Conservation (phyloP, 2,329 filamentous ascomycete species). For the Allantophomopsis lycopodina region DNA sequence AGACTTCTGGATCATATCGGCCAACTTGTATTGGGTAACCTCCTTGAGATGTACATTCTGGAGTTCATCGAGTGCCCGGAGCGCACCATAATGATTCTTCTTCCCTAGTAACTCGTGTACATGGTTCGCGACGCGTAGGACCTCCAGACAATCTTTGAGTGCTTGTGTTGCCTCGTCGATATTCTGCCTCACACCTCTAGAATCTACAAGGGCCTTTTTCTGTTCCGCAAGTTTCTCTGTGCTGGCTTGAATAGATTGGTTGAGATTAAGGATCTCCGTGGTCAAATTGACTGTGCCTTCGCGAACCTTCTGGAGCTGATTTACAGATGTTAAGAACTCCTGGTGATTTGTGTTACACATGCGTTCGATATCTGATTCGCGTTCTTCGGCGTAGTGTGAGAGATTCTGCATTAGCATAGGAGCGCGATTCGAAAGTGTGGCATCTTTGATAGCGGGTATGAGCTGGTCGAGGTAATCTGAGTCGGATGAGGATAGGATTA, state of each 20-base stretch:
- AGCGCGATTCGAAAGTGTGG: slow-evolving; percentile 60
- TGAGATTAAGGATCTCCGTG: slow-evolving; percentile 80
- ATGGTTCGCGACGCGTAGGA: slow-evolving; percentile 83
- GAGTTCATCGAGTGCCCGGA: slow-evolving; percentile 87
- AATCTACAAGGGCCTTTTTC: slow-evolving; percentile 89
- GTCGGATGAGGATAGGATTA: slow-evolving; percentile 84
- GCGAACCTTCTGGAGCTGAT: slow-evolving; percentile 81
- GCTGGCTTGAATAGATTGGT: slow-evolving; percentile 87
- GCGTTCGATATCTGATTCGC: slow-evolving; percentile 82
- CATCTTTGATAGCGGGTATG: slow-evolving; percentile 88
- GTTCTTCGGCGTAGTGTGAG: slow-evolving; percentile 69
- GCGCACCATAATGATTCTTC: slow-evolving; percentile 90
- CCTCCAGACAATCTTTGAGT: slow-evolving; percentile 80
- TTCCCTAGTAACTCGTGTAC: slow-evolving; percentile 83
- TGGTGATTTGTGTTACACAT: slow-evolving; percentile 95
- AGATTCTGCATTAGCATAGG: slow-evolving; percentile 64
- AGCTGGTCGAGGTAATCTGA: slow-evolving; percentile 91
- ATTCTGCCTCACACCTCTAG: slow-evolving; percentile 82
- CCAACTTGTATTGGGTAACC: slow-evolving; percentile 87
- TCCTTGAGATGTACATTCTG: slow-evolving; percentile 95
- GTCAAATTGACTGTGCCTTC: slow-evolving; percentile 84
- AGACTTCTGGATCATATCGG: slow-evolving; percentile 89
- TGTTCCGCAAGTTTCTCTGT: slow-evolving; percentile 90
- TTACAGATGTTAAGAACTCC: slow-evolving; percentile 88
- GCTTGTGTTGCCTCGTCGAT: slow-evolving; percentile 87